Evolutionary conservation across 208 protist species (phyloP).

Genomic region (Leishmania mexicana): DNA sequence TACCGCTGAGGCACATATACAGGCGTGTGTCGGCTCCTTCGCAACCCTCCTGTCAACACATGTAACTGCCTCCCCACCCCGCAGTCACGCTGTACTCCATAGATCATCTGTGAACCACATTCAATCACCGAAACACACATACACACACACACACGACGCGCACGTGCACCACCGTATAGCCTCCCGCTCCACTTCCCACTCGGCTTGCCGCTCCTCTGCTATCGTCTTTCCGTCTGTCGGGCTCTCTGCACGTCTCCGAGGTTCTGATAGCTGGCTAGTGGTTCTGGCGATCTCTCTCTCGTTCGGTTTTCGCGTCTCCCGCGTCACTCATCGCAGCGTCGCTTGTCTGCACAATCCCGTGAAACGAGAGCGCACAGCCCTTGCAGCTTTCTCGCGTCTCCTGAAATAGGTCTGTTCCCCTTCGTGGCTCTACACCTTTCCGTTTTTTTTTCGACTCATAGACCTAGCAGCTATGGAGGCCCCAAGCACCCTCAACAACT

Average conservation of each 20-base stretch:
- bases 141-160: not conserved
- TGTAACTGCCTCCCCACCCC: not conserved
- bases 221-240: not conserved
- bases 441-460: not conserved
- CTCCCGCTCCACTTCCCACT: not conserved
- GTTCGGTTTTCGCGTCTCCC: not conserved
- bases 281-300: not conserved
- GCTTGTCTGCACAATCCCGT: not conserved
- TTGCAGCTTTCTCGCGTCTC: not conserved
- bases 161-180: too few relatives aligned
- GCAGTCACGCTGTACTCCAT: slow-evolving; percentile 2
- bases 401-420: not conserved
- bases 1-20: not conserved
- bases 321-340: not conserved
- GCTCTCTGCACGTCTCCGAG: not conserved
- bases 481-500: slow-evolving; percentile 66
- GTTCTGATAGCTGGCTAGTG: not conserved
- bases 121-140: not conserved
- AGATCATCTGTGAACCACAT: not conserved
- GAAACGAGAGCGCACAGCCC: not conserved
- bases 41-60: not conserved
- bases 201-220: not conserved
- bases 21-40: not conserved
- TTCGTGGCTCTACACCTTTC: not conserved
- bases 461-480: slow-evolving; percentile 48